phyloP scores from a whole-genome alignment of 257 asterid species.

The Hygrophila difformis region DNA sequence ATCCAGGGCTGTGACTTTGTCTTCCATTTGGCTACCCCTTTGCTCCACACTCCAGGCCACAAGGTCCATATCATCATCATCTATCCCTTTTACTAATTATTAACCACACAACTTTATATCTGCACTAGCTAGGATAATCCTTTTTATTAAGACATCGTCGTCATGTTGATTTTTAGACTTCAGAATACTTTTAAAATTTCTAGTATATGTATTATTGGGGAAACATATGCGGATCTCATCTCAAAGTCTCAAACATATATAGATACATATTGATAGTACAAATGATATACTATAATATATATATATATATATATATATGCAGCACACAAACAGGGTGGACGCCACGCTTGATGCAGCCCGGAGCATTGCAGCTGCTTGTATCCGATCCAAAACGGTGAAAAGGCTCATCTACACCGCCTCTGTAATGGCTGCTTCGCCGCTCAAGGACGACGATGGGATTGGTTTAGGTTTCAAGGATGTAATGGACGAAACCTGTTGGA shows the following conservation, averaged over 20 bases:
- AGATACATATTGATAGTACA: too few relatives aligned
- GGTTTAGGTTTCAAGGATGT: not conserved
- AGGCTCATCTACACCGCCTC: not conserved
- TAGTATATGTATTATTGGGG: too few relatives aligned
- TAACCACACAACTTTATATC: too few relatives aligned
- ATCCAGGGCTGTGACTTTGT: conserved; percentile 40
- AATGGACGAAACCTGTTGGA: conserved; percentile 1
- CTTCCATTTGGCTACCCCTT: conserved; percentile 45
- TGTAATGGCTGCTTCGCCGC: not conserved
- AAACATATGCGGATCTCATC: too few relatives aligned
- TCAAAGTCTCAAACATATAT: too few relatives aligned
- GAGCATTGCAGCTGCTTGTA: conserved; percentile 11
- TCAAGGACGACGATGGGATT: not conserved
- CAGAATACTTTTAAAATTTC: too few relatives aligned
- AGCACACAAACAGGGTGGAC: conserved; percentile 32
- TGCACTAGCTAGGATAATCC: too few relatives aligned
- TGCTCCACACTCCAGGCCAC: conserved; percentile 11
- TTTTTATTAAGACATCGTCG: too few relatives aligned
- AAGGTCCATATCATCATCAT: too few relatives aligned
- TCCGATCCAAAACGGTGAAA: not conserved
- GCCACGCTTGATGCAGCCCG: conserved; percentile 25
- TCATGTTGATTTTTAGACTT: too few relatives aligned
- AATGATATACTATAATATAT: too few relatives aligned
- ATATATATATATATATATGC: not conserved
- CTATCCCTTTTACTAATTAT: too few relatives aligned